phyloP scores from a whole-genome alignment of 1,284 basidiomycete genomes.

The Boletus sp. region DNA sequence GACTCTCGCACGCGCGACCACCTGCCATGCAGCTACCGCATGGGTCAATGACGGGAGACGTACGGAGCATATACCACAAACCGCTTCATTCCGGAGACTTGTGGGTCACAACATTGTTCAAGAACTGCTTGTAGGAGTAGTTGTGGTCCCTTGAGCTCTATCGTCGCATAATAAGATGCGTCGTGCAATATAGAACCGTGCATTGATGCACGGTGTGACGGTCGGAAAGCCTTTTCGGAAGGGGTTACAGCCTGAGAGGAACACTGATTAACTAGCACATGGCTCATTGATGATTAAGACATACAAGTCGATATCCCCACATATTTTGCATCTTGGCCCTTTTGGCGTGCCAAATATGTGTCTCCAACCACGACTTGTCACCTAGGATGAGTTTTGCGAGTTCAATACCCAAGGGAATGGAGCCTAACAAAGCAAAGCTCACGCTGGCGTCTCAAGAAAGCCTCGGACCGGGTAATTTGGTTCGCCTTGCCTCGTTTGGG shows the following conservation, averaged over 20 bases:
- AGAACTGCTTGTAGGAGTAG: slow-evolving; percentile 56
- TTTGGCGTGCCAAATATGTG: slow-evolving; percentile 94
- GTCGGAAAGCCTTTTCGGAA: slow-evolving; percentile 87
- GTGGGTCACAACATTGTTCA: slow-evolving; percentile 63
- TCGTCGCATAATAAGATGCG: slow-evolving; percentile 78
- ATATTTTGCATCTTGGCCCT: slow-evolving; percentile 89
- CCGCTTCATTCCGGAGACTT: slow-evolving; percentile 62
- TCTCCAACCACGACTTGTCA: slow-evolving; percentile 89
- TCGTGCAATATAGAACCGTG: slow-evolving; percentile 88
- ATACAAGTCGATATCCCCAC: slow-evolving; percentile 87
- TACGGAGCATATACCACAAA: slow-evolving; percentile 31
- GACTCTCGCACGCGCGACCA: slow-evolving; percentile 59
- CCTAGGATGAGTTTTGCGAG: slow-evolving; percentile 44
- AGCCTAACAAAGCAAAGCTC: slow-evolving; percentile 24
- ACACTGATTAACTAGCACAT: neutral
- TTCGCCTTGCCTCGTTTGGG: slow-evolving; percentile 64
- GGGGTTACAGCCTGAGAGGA: slow-evolving; percentile 69
- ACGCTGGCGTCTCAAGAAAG: slow-evolving; percentile 73
- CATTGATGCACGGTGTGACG: slow-evolving; percentile 84
- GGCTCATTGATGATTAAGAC: slow-evolving; percentile 22
- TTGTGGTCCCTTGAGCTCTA: slow-evolving; percentile 74
- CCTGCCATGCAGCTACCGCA: slow-evolving; percentile 57
- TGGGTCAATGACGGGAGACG: slow-evolving; percentile 1
- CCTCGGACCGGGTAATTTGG: slow-evolving; percentile 51
- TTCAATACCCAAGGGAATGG: neutral